These are phyloP conservation scores for Cucurbitaria berberidis DNA, from an alignment of 2,329 filamentous ascomycete genomes.

Conservation along the genomic window DNA sequence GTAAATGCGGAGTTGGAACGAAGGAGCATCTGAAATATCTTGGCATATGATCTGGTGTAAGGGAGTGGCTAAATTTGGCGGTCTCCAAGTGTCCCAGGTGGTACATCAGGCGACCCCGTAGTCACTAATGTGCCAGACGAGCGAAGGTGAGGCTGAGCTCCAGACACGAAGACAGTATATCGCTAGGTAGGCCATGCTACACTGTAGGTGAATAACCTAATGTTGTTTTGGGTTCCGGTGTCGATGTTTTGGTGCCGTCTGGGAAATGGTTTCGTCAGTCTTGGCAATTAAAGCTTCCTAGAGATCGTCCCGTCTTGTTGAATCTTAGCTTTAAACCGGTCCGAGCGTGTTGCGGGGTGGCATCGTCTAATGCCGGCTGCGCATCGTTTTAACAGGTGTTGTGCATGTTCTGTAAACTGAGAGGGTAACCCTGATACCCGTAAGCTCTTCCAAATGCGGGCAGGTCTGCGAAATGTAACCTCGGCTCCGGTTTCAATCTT, in stretches of 20 bases:
- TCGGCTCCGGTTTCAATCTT: no score
- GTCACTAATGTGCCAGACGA: constrained; percentile 6
- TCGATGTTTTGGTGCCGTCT: constrained; percentile 43
- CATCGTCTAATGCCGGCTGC: background rate
- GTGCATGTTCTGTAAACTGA: background rate
- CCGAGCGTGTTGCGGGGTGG: constrained; percentile 6
- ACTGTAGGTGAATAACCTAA: constrained; percentile 10
- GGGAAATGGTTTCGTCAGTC: constrained; percentile 38
- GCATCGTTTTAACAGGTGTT: background rate
- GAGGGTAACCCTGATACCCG: no score
- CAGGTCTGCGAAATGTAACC: no score
- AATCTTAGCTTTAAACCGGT: constrained; percentile 17
- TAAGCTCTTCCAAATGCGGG: no score
- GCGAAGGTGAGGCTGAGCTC: constrained; percentile 8
- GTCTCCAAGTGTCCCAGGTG: constrained; percentile 19
- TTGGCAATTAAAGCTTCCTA: constrained; percentile 37
- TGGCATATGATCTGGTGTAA: constrained; percentile 25
- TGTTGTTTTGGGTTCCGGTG: constrained; percentile 33
- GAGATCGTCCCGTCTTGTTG: constrained; percentile 28
- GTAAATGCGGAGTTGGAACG: constrained; percentile 12
- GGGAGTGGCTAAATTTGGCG: constrained; percentile 21
- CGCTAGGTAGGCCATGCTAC: constrained; percentile 16
- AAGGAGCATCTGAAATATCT: constrained; percentile 13
- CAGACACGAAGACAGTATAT: constrained; percentile 15
- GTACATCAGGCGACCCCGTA: constrained; percentile 18